These are phyloP conservation scores for Penicillium subrubescens DNA, from an alignment of 495 filamentous ascomycete genomes.

Conservation along the genomic window DNA sequence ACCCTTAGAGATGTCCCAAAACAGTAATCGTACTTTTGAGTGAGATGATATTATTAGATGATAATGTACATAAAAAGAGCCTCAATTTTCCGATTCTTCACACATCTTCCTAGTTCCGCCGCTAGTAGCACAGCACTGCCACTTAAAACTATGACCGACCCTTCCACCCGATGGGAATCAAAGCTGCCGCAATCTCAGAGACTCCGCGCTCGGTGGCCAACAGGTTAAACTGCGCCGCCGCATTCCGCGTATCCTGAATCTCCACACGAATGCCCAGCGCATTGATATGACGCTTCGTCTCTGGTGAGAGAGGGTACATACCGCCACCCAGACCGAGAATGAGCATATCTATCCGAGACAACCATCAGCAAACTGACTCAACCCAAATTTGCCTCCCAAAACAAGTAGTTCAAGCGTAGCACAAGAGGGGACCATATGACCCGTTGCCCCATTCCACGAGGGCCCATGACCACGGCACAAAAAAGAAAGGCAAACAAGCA, in stretches of 20 bases:
- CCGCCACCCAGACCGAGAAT: slow-evolving; percentile 81
- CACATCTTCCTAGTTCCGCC: no score
- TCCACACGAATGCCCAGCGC: slow-evolving; percentile 83
- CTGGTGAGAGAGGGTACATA: slow-evolving; percentile 74
- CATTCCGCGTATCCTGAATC: slow-evolving; percentile 90
- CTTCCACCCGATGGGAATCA: slow-evolving; percentile 85
- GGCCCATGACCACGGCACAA: slow-evolving; percentile 8
- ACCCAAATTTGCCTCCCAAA: neutral
- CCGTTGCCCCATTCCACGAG: neutral
- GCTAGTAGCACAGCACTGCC: neutral
- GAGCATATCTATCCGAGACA: slow-evolving; percentile 68
- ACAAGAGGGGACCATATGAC: slow-evolving; percentile 6
- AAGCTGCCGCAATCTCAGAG: slow-evolving; percentile 77
- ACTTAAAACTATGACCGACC: slow-evolving; percentile 39
- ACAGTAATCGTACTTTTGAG: slow-evolving; percentile 1
- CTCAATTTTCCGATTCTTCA: neutral
- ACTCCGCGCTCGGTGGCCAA: slow-evolving; percentile 83
- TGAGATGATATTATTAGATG: neutral
- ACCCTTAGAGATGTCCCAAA: neutral
- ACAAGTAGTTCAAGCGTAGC: slow-evolving; percentile 1
- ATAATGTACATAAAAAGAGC: neutral
- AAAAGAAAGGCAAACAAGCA: neutral
- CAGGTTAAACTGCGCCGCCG: slow-evolving; percentile 87
- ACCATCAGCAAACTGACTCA: slow-evolving; percentile 19
- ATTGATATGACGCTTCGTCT: slow-evolving; percentile 69